Base-by-base conservation (phyloP, 441 rosid genomes). In the Mallotus repandus region DNA sequence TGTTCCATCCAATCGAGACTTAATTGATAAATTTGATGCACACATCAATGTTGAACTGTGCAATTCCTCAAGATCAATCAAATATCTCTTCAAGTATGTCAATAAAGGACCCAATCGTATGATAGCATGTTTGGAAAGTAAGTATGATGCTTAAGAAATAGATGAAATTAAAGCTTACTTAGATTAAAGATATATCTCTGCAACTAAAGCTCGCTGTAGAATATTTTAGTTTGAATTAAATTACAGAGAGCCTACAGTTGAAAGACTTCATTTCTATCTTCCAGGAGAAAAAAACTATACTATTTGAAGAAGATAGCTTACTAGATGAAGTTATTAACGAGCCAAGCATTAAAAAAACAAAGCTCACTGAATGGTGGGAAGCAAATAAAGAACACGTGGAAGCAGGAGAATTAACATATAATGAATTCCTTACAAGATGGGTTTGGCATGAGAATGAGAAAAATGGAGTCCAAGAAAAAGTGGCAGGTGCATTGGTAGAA, bases 201-300 rank as follows among this genome's bases (percentile, higher is more conserved):
- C 21, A 55, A 55, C 8, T 55, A 9, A 55, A n/a, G 58, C 58
- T 13, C n/a, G 25, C 7, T 55, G 2, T 25, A 4, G 74, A 0
- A 63, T 82, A 0, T 80, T 64, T 3, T 14, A 52, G 3, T 83
- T 83, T 57, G 56, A 67, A 0, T 76, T 83, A 3, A 74, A 78
- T 32, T 75, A 48, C 22, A 59, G 73, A 1, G 11, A 46, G 0
- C 81, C 78, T 0, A 11, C 38, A 0, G 77, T 84, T 0, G 52
- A 53, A 35, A 66, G 81, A 1, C 19, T 84, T 0, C 0, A 53
- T 0, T 57, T 81, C 0, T 70, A 74, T 41, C 32, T 81, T 0
- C 38, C 9, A 4, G 5, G 49, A 11, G 57, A 81, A 9, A 63
- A 63, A 84, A 22, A 22, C 49, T 4, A n/a, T 83, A 0, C 9